Evolutionary conservation across 345 rosid genomes (phyloP).

Genomic region (Rhodamnia argentea): DNA sequence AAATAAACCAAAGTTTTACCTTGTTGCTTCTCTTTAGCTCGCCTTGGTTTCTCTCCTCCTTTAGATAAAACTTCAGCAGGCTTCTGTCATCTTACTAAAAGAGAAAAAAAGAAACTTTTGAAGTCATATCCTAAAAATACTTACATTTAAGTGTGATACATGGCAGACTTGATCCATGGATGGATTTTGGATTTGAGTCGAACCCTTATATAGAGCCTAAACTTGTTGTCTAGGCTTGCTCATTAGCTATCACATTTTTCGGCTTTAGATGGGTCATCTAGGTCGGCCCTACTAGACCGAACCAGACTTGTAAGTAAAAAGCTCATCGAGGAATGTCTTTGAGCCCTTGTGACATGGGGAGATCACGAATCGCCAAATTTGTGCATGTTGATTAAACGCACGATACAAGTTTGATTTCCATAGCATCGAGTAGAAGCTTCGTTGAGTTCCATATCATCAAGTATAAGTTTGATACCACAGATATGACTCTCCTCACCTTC

Average conservation of each 20-base stretch:
- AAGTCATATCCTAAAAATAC: background rate
- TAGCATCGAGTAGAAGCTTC: no score
- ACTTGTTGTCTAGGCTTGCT: background rate
- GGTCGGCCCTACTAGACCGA: background rate
- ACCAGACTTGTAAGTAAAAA: background rate
- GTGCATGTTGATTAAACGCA: background rate
- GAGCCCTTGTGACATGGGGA: background rate
- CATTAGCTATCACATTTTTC: background rate
- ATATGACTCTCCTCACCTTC: no score
- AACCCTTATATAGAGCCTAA: background rate
- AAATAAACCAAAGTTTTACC: background rate
- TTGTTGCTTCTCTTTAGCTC: background rate
- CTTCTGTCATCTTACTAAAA: background rate
- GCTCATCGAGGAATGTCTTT: background rate
- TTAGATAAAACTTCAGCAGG: background rate
- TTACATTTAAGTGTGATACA: background rate
- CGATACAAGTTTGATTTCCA: rapidly evolving
- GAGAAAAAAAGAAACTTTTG: background rate
- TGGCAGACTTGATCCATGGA: background rate
- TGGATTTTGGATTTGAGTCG: background rate
- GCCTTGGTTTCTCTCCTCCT: background rate
- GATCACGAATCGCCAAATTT: background rate
- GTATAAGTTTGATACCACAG: no score
- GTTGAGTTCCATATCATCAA: no score
- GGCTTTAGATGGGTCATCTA: background rate